Evolutionary conservation across 2,329 filamentous ascomycete genomes (phyloP).

Genomic region (Karstenula rhodostoma): DNA sequence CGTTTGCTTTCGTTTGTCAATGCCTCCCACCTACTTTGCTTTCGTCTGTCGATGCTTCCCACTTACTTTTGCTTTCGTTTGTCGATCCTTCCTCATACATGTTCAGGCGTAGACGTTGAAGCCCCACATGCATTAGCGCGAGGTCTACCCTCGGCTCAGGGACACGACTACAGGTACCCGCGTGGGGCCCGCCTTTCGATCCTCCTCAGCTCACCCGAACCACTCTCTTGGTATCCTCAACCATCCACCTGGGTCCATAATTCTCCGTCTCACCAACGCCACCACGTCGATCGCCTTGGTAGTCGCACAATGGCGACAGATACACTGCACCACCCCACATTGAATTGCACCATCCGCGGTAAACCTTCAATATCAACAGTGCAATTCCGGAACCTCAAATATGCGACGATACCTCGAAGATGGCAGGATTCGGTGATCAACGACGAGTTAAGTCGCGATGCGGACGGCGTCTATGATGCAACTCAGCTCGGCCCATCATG

Average conservation of each 20-base stretch:
- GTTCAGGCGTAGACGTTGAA: not conserved
- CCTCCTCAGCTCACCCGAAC: not conserved
- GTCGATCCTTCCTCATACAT: not conserved
- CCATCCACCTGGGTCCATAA: not conserved
- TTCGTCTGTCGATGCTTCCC: not conserved
- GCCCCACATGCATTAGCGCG: constrained; percentile 9
- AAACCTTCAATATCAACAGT: constrained; percentile 26
- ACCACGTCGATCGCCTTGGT: not conserved
- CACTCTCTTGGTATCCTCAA: not conserved
- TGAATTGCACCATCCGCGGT: constrained; percentile 30
- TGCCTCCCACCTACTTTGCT: not conserved
- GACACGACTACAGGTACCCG: not conserved
- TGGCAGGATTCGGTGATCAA: constrained; percentile 41
- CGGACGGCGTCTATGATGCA: constrained; percentile 36
- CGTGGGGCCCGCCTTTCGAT: not conserved
- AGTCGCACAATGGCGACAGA: constrained; percentile 9
- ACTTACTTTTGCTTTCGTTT: not conserved
- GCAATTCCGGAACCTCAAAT: constrained; percentile 50
- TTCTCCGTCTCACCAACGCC: not conserved
- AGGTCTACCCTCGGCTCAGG: constrained; percentile 2
- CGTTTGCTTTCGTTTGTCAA: not conserved
- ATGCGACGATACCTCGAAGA: constrained; percentile 43
- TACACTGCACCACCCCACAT: constrained; percentile 23
- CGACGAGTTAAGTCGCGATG: constrained; percentile 14
- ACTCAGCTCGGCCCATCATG: constrained; percentile 49